These are phyloP conservation scores for Colletotrichum sp. DNA, from an alignment of 2,329 filamentous ascomycete species.

Conservation along the genomic window DNA sequence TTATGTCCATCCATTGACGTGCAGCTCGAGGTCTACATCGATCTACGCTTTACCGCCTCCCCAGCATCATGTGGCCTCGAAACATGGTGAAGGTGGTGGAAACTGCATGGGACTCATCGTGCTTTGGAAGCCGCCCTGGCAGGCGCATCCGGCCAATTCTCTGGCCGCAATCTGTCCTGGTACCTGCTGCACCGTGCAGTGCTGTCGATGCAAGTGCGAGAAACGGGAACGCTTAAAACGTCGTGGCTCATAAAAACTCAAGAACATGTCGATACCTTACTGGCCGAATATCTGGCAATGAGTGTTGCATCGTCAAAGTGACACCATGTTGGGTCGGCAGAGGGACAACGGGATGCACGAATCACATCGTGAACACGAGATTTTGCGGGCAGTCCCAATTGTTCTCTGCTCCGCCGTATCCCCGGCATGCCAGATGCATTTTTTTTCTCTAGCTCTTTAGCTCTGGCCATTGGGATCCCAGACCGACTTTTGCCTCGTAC, in stretches of 20 bases:
- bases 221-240: neutral
- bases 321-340: constrained; percentile 7
- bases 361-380: constrained; percentile 15
- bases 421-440: neutral
- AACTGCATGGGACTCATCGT: neutral
- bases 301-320: constrained; percentile 19
- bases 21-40: neutral
- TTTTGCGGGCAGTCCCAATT: neutral
- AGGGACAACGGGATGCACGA: constrained; percentile 13
- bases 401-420: neutral
- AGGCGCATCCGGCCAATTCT: neutral
- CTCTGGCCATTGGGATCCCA: neutral
- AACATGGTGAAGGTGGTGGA: neutral
- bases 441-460: neutral
- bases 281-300: constrained; percentile 3
- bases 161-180: neutral
- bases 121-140: neutral
- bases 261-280: neutral
- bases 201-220: constrained; percentile 1
- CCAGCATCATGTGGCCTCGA: constrained; percentile 12
- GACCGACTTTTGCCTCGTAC: constrained; percentile 18
- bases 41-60: neutral
- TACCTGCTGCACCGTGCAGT: constrained; percentile 21
- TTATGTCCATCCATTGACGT: neutral
- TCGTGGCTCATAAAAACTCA: neutral